phyloP scores from a whole-genome alignment of 805 yeast species.

The Crinitomyces ghanaensis region DNA sequence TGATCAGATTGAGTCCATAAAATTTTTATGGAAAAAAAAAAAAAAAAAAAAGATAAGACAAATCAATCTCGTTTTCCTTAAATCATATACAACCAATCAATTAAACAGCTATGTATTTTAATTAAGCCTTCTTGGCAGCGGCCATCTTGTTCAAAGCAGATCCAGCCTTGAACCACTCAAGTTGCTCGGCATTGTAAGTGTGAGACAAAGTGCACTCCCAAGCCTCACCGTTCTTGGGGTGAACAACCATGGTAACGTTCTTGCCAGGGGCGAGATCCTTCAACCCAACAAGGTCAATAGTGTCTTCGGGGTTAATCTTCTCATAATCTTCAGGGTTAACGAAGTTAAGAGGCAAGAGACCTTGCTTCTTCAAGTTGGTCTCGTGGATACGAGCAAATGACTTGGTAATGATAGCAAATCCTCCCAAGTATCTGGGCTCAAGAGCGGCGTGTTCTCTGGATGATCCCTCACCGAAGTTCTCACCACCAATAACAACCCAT shows the following conservation, averaged over 20 bases:
- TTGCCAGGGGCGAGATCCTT: constrained; percentile 86
- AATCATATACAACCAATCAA: too few species aligned
- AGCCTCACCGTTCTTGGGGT: constrained; percentile 58
- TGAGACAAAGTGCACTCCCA: constrained; percentile 92
- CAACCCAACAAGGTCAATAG: constrained; percentile 77
- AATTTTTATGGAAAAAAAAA: too few species aligned
- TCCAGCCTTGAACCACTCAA: constrained; percentile 98
- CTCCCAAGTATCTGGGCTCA: constrained; percentile 99
- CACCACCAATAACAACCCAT: constrained; percentile 98
- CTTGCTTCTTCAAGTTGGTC: constrained; percentile 99
- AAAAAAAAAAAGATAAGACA: too few species aligned
- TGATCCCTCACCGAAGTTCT: constrained; percentile 99
- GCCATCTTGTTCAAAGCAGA: constrained; percentile 98
- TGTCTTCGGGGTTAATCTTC: constrained; percentile 83
- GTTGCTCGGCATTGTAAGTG: constrained; percentile 93
- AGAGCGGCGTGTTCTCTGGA: constrained; percentile 99
- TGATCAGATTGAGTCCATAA: not conserved
- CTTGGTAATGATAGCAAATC: constrained; percentile 93
- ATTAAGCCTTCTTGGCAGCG: constrained; percentile 17
- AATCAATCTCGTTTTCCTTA: too few species aligned
- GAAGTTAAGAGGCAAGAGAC: constrained; percentile 94
- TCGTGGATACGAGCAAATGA: constrained; percentile 99
- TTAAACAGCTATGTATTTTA: constrained; percentile 2
- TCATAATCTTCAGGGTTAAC: constrained; percentile 83
- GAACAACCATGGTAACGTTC: constrained; percentile 65